Evolutionary conservation across 2,329 filamentous ascomycete genomes (phyloP), one percentile per base, ranked within the genome.

Genomic region (Tolypocladium nubicola): DNA sequence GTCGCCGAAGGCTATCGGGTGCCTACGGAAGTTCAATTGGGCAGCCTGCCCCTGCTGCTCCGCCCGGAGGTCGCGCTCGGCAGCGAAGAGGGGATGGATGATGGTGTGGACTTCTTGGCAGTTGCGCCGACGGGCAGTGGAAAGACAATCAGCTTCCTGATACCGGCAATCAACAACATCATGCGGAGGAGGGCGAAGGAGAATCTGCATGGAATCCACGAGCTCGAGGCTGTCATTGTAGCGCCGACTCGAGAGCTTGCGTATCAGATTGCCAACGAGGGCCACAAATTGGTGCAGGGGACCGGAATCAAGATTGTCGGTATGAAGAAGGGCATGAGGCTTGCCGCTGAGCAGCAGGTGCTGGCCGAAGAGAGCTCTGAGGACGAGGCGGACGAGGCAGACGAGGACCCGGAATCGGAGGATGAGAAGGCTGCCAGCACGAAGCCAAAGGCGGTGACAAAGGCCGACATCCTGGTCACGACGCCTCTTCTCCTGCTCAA

Each of bases 81-180:
- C 30, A 67, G 68, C 14, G 69, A 68, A 4, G 71, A 69, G 26
- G 70, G 72, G 23, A 58, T 76, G 23, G 67, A 68, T 3, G 58
- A 62, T 16, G 70, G 70, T 10, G 76, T 93, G 5, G 87, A 99
- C 75, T 83, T 99, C 43, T 73, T 99, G 61, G 89, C 90, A 0
- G 85, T 97, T 49, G 94, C 94, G 3, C 94, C 94, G 1, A 99
- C 94, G 0, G 94, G 94, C 30, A 97, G 93, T 70, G 94, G 94
- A 50, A 99, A 99, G 77, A 99, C 94, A 0, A 77, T 99, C 61
- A 90, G 91, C 21, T 99, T 97, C 66, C 73, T 97, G 65, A 88
- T 99, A 47, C 92, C 93, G 0, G 80, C 91, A 3, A 85, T 99
- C 64, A 87, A 96, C 67, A 81, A 83, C 52, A 85, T 96, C 47